phyloP scores from a whole-genome alignment of 2,329 filamentous ascomycete genomes.

The Botryotinia narcissicola region DNA sequence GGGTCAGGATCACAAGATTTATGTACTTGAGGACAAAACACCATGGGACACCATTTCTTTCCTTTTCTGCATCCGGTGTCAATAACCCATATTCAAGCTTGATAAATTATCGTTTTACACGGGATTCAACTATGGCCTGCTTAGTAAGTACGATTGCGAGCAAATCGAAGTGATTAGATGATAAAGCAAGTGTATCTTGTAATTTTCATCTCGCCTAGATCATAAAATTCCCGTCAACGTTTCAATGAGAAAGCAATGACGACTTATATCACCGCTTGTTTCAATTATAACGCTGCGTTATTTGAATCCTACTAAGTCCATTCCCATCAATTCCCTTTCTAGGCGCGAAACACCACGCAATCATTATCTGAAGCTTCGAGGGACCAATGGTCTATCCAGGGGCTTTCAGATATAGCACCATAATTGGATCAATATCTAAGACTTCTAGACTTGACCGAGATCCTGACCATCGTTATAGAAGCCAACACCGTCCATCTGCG shows the following conservation, averaged over 20 bases:
- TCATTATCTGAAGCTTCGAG: not conserved
- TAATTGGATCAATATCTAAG: not conserved
- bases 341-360: not conserved
- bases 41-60: not conserved
- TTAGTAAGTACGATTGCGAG: not conserved
- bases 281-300: not conserved
- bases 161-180: not conserved
- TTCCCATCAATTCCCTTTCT: not conserved
- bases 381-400: not conserved
- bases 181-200: not conserved
- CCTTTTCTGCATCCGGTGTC: not conserved
- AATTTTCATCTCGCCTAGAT: not conserved
- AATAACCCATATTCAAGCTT: not conserved
- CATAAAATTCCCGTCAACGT: not conserved
- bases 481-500: constrained; percentile 33
- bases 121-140: not conserved
- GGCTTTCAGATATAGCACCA: not conserved
- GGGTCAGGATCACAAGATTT: not conserved
- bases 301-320: not conserved
- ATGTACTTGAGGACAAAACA: not conserved
- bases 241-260: not conserved
- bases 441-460: constrained; percentile 13
- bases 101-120: not conserved
- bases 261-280: not conserved
- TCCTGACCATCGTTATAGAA: constrained; percentile 28